Base-by-base conservation (phyloP, 192 early-diverging fungal species). In the Podila clonocystis region DNA sequence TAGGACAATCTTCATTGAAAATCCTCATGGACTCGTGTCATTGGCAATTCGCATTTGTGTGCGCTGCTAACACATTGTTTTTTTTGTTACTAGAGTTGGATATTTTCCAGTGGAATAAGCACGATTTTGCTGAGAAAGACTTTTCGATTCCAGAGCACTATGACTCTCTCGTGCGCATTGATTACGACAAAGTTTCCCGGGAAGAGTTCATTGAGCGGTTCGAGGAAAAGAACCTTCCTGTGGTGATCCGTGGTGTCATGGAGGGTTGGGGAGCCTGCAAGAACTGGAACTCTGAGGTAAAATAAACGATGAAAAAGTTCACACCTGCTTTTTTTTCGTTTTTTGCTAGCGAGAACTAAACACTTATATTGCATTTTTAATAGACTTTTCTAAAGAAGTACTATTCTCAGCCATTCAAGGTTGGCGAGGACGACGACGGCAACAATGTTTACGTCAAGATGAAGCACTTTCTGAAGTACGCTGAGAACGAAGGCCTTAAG, bases 401-500 rank as follows among this genome's bases (percentile, higher is more conserved):
- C 67, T 74, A 83, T 31, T 74, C 84, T 33, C 86, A 94, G 62
- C 85, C 87, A 59, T 95, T 93, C 83, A 95, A 93, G 71, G 83
- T 94, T 24, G 93, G 94, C n/a, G 92, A 95, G 63, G 92, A 94
- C 67, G 91, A 94, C 66, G 85, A 94, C 60, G 93, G 88, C 20
- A 82, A 91, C 58, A 83, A 89, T 50, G 92, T 92, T 20, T 89
- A 90, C 62, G 70, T 94, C 71, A 80, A 82, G 55, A 82, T 92
- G 66, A 89, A 90, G 69, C 82, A 91, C 70, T 92, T 91, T 68
- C 67, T 90, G 17, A 79, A 87, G 41, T 92, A 91, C 64, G 85
- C 84, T 5, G 67, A 82, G 33, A 69, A 76, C 19, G 87, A 83
- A 34, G 87, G 77, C 3, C 69, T 68, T 34, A 72, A 83, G 38